Evolutionary conservation across 148 eudicot species (phyloP), one percentile per base, ranked within the genome.

Genomic region (Fagopyrum esculentum): DNA sequence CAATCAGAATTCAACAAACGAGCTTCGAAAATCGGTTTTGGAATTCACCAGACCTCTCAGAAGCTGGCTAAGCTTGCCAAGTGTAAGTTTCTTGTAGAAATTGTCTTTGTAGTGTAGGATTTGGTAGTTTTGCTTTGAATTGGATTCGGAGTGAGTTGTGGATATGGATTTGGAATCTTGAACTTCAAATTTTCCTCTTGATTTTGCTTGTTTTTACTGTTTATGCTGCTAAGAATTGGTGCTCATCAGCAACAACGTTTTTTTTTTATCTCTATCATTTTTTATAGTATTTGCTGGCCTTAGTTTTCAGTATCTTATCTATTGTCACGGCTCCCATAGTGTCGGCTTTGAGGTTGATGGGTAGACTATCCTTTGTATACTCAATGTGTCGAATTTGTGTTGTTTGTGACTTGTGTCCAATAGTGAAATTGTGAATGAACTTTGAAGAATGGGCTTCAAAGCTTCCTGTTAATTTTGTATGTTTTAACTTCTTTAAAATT

Each of bases 21-120:
- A 76, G 97, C 94, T 4, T 87, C 94, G 2, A 88, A 86, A 72
- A 90, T 92, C 57, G 94, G 92, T 76, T 81, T 82, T 15, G 94
- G 84, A 17, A 92, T 92, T 47, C 94, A 92, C 49, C 97, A 90
- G 77, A 88, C 94, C 46, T 88, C 92, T 11, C 94, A 92, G 91
- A 90, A 90, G 78, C 94, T 92, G 6, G 70, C 90, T 4, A 92
- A 88, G 83, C 92, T 92, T 16, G 91, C 97, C 1, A 87, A 88
- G 84, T 85, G 97, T 91, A 73, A 84, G 93, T 78, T 61, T 61
- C 43, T 29, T 61, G 68, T 61, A 61, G 68, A 61, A 9, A 29
- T 61, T 19, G 54, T 68, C 15, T 35, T 22, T 51, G 2, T 29
- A 30, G 4, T 52, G 19, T 52, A 45, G 19, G 45, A 47, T 66